Conservation (phyloP, 192 early-diverging fungal species). For the Pilaira anomala region DNA sequence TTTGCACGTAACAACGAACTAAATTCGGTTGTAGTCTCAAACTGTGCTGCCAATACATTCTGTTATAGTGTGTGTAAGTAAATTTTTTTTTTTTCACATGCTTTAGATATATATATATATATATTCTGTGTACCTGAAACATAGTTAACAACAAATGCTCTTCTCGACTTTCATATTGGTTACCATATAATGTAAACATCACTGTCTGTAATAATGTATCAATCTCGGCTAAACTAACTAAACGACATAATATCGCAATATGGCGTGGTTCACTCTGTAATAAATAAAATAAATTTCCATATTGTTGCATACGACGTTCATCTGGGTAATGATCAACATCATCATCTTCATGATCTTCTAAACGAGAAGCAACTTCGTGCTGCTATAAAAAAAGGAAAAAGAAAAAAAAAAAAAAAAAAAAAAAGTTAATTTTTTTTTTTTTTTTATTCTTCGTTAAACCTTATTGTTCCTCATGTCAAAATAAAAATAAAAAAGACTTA, state of each 20-base stretch:
- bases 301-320: slow-evolving; percentile 78
- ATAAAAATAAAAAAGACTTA: slow-evolving; percentile 23
- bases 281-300: slow-evolving; percentile 88
- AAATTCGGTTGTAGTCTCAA: slow-evolving; percentile 87
- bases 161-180: slow-evolving; percentile 94
- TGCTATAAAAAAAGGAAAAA: slow-evolving; percentile 41
- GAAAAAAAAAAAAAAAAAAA: not conserved
- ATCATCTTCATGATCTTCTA: slow-evolving; percentile 58
- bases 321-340: slow-evolving; percentile 52
- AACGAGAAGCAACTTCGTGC: slow-evolving; percentile 66
- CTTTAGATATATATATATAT: not conserved
- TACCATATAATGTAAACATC: slow-evolving; percentile 94
- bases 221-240: slow-evolving; percentile 83
- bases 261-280: slow-evolving; percentile 87
- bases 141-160: slow-evolving; percentile 92
- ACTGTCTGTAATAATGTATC: slow-evolving; percentile 86
- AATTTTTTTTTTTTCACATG: not conserved
- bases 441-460: not conserved
- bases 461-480: not conserved
- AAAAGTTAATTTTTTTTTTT: not conserved
- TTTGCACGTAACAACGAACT: slow-evolving; percentile 87
- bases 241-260: slow-evolving; percentile 77
- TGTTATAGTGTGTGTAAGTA: not conserved
- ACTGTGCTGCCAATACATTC: slow-evolving; percentile 83
- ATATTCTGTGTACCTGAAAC: slow-evolving; percentile 71